Conservation (phyloP, 345 rosid species). For the Lepidium aucheri region DNA sequence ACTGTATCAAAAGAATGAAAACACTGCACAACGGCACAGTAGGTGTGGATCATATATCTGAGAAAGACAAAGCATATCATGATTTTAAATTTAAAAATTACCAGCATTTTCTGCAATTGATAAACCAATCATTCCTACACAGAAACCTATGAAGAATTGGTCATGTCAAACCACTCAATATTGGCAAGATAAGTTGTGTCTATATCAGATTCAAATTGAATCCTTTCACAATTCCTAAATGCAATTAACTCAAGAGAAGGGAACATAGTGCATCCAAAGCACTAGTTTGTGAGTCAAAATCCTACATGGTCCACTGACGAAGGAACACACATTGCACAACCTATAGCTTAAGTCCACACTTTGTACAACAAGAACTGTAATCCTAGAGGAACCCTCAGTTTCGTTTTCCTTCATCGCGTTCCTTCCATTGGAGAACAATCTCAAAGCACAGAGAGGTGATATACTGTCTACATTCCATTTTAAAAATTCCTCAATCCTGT, state of each 20-base stretch:
- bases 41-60: too few species aligned
- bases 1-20: neutral
- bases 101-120: neutral
- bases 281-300: neutral
- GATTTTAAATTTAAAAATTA: neutral
- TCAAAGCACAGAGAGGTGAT: neutral
- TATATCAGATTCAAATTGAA: neutral
- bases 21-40: neutral
- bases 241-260: neutral
- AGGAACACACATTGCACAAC: neutral
- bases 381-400: neutral
- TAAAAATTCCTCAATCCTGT: neutral
- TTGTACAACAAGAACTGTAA: neutral
- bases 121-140: neutral
- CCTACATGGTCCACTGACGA: neutral
- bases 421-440: neutral
- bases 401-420: neutral
- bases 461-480: neutral
- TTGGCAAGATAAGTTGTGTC: neutral
- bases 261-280: neutral
- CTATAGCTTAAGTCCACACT: neutral
- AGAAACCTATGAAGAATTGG: neutral
- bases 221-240: neutral
- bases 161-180: neutral
- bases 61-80: too few species aligned